A percentile compares a stretch with the other conserved stretches of the same genome.
These are phyloP conservation scores for Pseudocercospora ulei DNA, from an alignment of 2,329 filamentous ascomycete species.

Conservation along the genomic window DNA sequence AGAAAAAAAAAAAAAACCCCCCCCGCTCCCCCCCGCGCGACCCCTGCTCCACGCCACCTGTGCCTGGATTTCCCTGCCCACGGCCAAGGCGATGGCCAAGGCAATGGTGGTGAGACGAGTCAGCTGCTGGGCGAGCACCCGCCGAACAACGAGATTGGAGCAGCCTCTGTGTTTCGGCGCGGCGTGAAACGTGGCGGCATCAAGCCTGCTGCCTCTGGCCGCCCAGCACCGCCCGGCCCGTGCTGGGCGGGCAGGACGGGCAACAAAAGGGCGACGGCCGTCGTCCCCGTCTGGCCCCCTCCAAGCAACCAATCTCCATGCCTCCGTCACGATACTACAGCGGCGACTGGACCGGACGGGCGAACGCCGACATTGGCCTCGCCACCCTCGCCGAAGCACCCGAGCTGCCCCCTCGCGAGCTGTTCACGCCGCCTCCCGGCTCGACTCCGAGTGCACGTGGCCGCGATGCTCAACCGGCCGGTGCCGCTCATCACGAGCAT, in stretches of 20 bases:
- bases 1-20: too few species aligned
- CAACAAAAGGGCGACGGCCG: conserved; percentile 2
- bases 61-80: too few species aligned
- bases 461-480: conserved; percentile 5
- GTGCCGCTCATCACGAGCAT: conserved; percentile 1
- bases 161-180: neutral
- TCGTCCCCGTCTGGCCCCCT: neutral
- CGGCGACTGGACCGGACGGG: conserved; percentile 6
- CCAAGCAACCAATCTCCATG: conserved; percentile 1
- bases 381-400: conserved; percentile 3
- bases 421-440: conserved; percentile 4
- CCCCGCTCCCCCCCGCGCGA: too few species aligned
- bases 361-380: conserved; percentile 5
- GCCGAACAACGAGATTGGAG: too few species aligned
- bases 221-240: neutral
- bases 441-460: conserved; percentile 2
- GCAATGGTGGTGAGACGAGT: too few species aligned
- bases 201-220: neutral
- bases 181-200: conserved; percentile 5
- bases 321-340: neutral
- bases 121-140: too few species aligned
- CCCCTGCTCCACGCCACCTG: too few species aligned
- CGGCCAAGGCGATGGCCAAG: too few species aligned
- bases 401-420: conserved; percentile 5
- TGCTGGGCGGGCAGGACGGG: conserved; percentile 1